phyloP scores from a whole-genome alignment of 129 eudicot species.

The Lonicera japonica region DNA sequence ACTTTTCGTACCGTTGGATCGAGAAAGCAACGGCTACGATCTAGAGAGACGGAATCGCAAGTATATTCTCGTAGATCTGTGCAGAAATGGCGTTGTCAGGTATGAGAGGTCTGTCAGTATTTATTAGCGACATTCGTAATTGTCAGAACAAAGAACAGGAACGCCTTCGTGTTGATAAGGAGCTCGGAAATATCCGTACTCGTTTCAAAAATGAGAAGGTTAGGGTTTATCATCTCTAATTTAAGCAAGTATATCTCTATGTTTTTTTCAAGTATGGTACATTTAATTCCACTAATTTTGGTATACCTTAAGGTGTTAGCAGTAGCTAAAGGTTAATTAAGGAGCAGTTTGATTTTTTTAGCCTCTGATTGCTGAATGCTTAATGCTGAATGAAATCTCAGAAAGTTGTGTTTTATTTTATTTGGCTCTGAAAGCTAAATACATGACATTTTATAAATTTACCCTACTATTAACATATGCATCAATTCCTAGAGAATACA shows the following conservation, averaged over 20 bases:
- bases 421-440: too few species aligned
- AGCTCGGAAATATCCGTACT: slow-evolving; percentile 90
- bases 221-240: slow-evolving; percentile 15
- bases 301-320: neutral
- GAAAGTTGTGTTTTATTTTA: too few species aligned
- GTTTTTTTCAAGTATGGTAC: neutral
- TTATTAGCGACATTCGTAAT: slow-evolving; percentile 93
- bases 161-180: slow-evolving; percentile 94
- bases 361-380: too few species aligned
- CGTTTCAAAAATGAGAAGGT: slow-evolving; percentile 94
- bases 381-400: too few species aligned
- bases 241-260: too few species aligned
- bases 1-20: slow-evolving; percentile 9
- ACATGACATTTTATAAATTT: too few species aligned
- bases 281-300: neutral
- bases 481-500: too few species aligned
- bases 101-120: slow-evolving; percentile 91
- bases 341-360: too few species aligned
- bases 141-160: slow-evolving; percentile 97
- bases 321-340: neutral
- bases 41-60: slow-evolving; percentile 29
- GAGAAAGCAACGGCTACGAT: slow-evolving; percentile 37
- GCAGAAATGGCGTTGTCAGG: slow-evolving; percentile 88
- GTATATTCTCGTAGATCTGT: slow-evolving; percentile 39
- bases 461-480: too few species aligned